A percentile compares a stretch with the other conserved stretches of the same genome.
These are phyloP conservation scores for Sporothrix globosa DNA, from an alignment of 2,329 filamentous ascomycete genomes.

Conservation along the genomic window DNA sequence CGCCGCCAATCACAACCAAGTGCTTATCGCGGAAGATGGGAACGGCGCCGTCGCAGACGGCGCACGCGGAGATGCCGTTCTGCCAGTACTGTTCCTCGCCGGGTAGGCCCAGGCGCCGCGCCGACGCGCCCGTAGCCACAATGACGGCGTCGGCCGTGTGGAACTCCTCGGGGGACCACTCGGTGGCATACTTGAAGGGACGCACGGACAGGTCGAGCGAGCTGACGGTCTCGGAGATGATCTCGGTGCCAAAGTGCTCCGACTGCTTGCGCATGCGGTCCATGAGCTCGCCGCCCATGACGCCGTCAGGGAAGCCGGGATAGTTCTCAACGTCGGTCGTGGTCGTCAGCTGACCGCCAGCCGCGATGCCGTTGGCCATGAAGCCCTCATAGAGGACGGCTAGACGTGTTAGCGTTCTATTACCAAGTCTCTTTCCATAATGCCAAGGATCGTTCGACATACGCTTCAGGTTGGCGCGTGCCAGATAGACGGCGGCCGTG, in stretches of 20 bases:
- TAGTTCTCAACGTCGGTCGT: constrained; percentile 99
- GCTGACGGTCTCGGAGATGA: constrained; percentile 89
- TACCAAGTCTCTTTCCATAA: too few relatives aligned
- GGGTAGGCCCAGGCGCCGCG: constrained; percentile 75
- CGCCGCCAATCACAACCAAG: constrained; percentile 92
- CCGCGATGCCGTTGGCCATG: constrained; percentile 93
- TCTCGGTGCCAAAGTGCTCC: constrained; percentile 85
- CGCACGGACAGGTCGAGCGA: constrained; percentile 81
- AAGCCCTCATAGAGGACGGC: constrained; percentile 96
- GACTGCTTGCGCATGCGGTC: constrained; percentile 94
- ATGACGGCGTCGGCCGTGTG: constrained; percentile 92
- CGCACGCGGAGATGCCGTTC: constrained; percentile 92
- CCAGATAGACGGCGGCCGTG: constrained; percentile 94
- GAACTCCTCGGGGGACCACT: constrained; percentile 79
- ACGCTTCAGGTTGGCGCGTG: constrained; percentile 90
- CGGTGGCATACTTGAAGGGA: constrained; percentile 92
- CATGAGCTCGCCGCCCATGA: constrained; percentile 89
- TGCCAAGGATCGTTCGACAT: constrained; percentile 40
- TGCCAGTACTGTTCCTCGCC: constrained; percentile 98
- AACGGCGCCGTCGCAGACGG: constrained; percentile 94
- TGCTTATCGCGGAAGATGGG: constrained; percentile 98
- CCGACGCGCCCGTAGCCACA: constrained; percentile 93
- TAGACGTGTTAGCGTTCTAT: constrained; percentile 39
- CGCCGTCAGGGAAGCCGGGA: constrained; percentile 87
- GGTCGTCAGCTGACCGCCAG: constrained; percentile 94